phyloP scores from a whole-genome alignment of 306 rosid species.

The Canavalia gladiata region DNA sequence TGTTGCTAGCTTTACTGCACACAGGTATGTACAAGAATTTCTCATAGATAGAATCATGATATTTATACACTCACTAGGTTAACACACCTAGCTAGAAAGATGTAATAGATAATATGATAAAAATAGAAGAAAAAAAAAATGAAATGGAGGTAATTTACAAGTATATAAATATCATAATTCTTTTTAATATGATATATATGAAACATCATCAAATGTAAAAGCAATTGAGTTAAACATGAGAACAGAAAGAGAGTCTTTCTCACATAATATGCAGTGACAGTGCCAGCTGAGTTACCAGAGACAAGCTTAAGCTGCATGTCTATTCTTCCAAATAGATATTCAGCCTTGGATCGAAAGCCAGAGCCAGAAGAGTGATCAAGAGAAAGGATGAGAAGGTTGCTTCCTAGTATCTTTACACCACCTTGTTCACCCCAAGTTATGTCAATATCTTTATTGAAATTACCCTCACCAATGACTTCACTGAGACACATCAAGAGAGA shows the following conservation, averaged over 20 bases:
- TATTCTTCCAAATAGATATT: conserved; percentile 52
- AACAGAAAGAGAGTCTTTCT: background rate
- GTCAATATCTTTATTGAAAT: conserved; percentile 26
- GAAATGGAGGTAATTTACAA: no score
- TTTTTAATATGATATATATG: background rate
- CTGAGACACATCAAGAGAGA: conserved; percentile 2
- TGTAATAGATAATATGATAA: no score
- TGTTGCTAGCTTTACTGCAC: background rate
- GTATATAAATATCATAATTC: no score
- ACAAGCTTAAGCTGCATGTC: conserved; percentile 60
- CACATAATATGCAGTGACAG: conserved; percentile 55
- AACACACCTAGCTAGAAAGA: no score
- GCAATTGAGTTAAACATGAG: background rate
- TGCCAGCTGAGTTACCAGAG: conserved; percentile 57
- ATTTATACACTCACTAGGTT: no score
- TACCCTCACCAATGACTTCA: background rate
- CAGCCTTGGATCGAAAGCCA: conserved; percentile 52
- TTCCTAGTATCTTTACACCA: conserved; percentile 35
- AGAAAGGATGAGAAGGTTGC: conserved; percentile 42
- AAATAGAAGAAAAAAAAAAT: no score
- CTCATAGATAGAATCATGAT: background rate
- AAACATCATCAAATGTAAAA: background rate
- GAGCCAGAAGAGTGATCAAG: conserved; percentile 59
- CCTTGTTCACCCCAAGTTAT: conserved; percentile 47
- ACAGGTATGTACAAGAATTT: background rate